A percentile compares a stretch with the other conserved stretches of the same genome.
Evolutionary conservation across 1,284 basidiomycete species (phyloP).

Genomic region (Sanguinoderma infundibulare): DNA sequence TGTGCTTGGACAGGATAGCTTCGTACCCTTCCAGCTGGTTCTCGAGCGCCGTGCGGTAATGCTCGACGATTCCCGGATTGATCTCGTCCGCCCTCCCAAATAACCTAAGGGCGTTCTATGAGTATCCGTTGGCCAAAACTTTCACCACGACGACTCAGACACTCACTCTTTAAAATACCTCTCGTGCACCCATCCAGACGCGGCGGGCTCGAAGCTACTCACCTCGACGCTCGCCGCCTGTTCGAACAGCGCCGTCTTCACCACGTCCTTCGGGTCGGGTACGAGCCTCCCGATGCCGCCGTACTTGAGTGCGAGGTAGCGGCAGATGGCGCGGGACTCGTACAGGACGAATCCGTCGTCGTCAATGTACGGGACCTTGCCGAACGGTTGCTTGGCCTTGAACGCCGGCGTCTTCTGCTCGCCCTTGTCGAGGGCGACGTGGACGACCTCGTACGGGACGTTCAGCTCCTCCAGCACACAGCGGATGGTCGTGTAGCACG

Average conservation of each 20-base stretch:
- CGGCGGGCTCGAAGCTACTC: conserved; percentile 53
- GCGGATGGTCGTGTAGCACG: conserved; percentile 51
- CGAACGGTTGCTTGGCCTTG: conserved; percentile 61
- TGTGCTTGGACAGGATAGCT: conserved; percentile 46
- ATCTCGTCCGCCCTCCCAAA: conserved; percentile 4
- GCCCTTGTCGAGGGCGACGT: conserved; percentile 45
- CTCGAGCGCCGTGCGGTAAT: conserved; percentile 30
- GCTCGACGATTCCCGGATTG: conserved; percentile 20
- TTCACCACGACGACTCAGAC: no score
- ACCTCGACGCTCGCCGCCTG: conserved; percentile 59
- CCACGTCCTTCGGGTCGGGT: conserved; percentile 33
- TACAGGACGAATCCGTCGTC: conserved; percentile 51
- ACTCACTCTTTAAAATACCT: conserved; percentile 50
- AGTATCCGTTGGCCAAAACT: background rate
- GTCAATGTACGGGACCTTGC: conserved; percentile 65
- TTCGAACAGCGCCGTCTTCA: conserved; percentile 53
- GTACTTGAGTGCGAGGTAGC: conserved; percentile 53
- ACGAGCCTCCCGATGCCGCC: conserved; percentile 40
- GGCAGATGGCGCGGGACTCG: conserved; percentile 57
- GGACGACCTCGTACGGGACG: conserved; percentile 52
- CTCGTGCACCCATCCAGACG: conserved; percentile 44
- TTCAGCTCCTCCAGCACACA: conserved; percentile 52
- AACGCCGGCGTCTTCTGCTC: conserved; percentile 52
- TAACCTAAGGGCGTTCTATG: background rate
- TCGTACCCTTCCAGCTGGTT: conserved; percentile 50